A percentile compares a stretch with the other conserved stretches of the same genome.
phyloP scores from a whole-genome alignment of 805 yeast genomes.

The Danielia oregonensis region DNA sequence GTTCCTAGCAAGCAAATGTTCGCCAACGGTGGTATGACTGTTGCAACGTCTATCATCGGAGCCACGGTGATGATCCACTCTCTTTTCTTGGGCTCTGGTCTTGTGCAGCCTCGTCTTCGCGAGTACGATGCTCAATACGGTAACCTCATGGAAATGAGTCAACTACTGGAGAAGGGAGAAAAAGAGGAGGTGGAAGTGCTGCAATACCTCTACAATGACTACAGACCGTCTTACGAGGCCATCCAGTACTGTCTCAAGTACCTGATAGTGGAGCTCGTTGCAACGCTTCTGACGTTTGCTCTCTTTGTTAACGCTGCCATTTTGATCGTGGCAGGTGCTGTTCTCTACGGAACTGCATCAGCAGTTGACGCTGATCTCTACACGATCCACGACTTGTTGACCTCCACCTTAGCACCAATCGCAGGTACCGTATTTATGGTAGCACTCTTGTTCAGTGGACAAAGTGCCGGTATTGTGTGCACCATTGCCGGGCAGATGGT shows the following conservation, averaged over 20 bases:
- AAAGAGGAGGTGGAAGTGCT: constrained; percentile 18
- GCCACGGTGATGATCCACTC: constrained; percentile 53
- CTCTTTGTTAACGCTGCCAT: constrained; percentile 84
- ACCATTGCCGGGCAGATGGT: constrained; percentile 93
- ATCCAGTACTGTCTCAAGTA: constrained; percentile 67
- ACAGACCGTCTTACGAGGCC: constrained; percentile 71
- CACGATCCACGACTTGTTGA: constrained; percentile 65
- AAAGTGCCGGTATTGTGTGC: constrained; percentile 88
- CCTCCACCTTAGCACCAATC: constrained; percentile 58
- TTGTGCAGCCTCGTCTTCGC: constrained; percentile 46
- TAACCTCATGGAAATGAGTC: constrained; percentile 15
- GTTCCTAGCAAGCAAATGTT: constrained; percentile 42
- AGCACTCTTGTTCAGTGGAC: constrained; percentile 82
- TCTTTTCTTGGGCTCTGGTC: constrained; percentile 45
- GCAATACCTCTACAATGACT: constrained; percentile 36
- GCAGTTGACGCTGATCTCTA: constrained; percentile 74
- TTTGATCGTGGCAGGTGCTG: constrained; percentile 75
- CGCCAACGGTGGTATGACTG: constrained; percentile 40
- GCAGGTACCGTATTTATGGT: constrained; percentile 84
- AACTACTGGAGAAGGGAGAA: no score
- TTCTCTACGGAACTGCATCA: constrained; percentile 65
- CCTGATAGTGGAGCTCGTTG: constrained; percentile 65
- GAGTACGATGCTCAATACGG: constrained; percentile 42
- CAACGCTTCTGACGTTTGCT: constrained; percentile 76
- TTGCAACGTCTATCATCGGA: constrained; percentile 47